A percentile compares a stretch with the other conserved stretches of the same genome.
Conservation (phyloP, 495 filamentous ascomycete species). For the Xylona heveae region DNA sequence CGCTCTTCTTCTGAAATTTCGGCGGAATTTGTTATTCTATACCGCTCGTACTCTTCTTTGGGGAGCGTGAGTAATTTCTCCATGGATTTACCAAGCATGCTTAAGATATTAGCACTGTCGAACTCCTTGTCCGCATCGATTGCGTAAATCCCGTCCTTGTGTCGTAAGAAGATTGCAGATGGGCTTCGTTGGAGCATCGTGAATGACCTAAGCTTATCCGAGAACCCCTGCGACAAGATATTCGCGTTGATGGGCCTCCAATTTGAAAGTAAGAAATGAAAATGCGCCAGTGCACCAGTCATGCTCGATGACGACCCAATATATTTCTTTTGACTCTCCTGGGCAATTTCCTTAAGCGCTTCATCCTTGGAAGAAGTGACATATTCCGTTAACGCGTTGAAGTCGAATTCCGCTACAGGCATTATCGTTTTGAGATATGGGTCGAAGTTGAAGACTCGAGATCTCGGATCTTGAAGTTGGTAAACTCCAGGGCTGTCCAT, state of each 20-base stretch:
- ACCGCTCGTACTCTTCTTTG: constrained; percentile 65
- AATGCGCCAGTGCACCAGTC: constrained; percentile 70
- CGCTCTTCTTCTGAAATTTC: constrained; percentile 42
- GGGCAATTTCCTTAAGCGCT: constrained; percentile 41
- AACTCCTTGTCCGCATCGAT: constrained; percentile 95
- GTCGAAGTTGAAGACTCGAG: constrained; percentile 85
- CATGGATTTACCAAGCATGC: constrained; percentile 82
- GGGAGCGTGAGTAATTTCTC: constrained; percentile 83
- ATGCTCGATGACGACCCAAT: constrained; percentile 92
- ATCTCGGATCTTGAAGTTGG: constrained; percentile 70
- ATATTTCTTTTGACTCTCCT: constrained; percentile 53
- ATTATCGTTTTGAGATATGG: constrained; percentile 82
- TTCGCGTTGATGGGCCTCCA: constrained; percentile 52
- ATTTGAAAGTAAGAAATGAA: constrained; percentile 74
- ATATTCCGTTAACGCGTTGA: constrained; percentile 60
- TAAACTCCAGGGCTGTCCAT: constrained; percentile 59
- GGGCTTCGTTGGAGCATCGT: constrained; percentile 50
- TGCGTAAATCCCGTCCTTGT: constrained; percentile 72
- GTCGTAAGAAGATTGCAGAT: constrained; percentile 63
- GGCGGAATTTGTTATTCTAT: constrained; percentile 41
- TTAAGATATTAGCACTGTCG: constrained; percentile 66
- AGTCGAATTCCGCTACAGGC: constrained; percentile 83
- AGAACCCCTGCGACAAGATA: constrained; percentile 44
- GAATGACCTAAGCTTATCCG: constrained; percentile 34
- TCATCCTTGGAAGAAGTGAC: constrained; percentile 75